Evolutionary conservation across 441 rosid species (phyloP), one percentile per base, ranked within the genome.

Genomic region (Sinapis alba): DNA sequence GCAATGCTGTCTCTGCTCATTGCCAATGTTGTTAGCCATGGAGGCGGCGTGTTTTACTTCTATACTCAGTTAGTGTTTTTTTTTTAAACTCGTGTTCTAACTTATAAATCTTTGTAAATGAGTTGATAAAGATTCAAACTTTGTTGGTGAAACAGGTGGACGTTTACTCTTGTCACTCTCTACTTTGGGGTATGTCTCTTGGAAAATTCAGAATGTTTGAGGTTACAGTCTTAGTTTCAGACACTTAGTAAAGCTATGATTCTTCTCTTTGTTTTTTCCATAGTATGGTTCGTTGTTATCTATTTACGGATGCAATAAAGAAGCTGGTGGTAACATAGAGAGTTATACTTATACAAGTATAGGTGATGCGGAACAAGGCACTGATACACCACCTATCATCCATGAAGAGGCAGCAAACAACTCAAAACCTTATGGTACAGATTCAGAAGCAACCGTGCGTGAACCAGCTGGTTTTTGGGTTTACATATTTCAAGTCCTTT

Each of bases 51-150:
- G 71, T 92, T 95, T 72, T 89, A 80, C 88, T 95, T 86, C 71
- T 95, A 95, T 77, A 95, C 98, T 62, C 95, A 95, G 99, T 95
- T 86, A 89, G 98, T 84, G 23, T 66, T 21, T 76, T 23, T 1
- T 24, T 45, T 50, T 9, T 18, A 6, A 1, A 13, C 54, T 62
- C 16, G 47, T 41, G 47, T 15, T 28, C 6, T 53, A n/a, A n/a
- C n/a, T n/a, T n/a, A n/a, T n/a, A 30, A 56, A 13, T 32, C 67
- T 18, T 30, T 75, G 24, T 50, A 32, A 32, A 4, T 41, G 47
- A 41, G 13, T 10, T 32, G 36, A 20, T 0, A 65, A 78, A 36
- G 10, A 62, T 43, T 9, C 13, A 2, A 65, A 10, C 47, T 57
- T 53, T 45, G 12, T 72, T 28, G 66, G 59, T 61, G 71, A 72